Evolutionary conservation across 2,329 filamentous ascomycete species (phyloP), one percentile per base, ranked within the genome.

Genomic region (Colletotrichum sp.): DNA sequence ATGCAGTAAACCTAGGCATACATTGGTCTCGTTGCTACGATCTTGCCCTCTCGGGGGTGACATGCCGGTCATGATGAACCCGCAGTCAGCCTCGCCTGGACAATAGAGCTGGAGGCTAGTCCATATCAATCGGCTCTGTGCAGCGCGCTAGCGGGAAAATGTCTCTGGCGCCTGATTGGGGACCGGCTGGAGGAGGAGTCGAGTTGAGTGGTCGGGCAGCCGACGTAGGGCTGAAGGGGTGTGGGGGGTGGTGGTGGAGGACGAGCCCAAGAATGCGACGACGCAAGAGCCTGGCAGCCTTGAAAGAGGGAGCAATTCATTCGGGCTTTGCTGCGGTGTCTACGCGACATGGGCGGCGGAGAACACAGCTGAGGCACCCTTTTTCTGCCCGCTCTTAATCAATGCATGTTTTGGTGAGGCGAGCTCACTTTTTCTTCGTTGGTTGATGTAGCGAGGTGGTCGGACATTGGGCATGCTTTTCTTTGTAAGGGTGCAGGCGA

Each of bases 21-120:
- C n/a, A 25, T 9, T 18, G 34, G 34, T n/a, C 34, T 16, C 25
- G 34, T 27, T n/a, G 61, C 34, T 52, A 66, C 32, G 55, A 58
- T 43, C n/a, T 65, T 65, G 71, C 48, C 56, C 22, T 65, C n/a
- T 62, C 43, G 22, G 43, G 34, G 34, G 7, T 34, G 66, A 71
- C 67, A 27, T 60, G 67, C 65, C 27, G 48, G 34, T 34, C 61
- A 30, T 67, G 48, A 36, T 58, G 10, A 34, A 73, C 28, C 52
- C 73, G 36, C 18, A 70, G 56, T 74, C 70, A 74, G 74, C 74
- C 74, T 74, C 52, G 74, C 70, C 74, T 74, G 71, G 74, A 52
- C 74, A 74, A 74, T 70, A 74, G 25, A 70, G n/a, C 48, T 48
- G 56, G 43, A 32, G 25, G 32, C 73, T 76, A 76, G 55, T 68